phyloP scores from a whole-genome alignment of 345 rosid species.

The Salix brachista region DNA sequence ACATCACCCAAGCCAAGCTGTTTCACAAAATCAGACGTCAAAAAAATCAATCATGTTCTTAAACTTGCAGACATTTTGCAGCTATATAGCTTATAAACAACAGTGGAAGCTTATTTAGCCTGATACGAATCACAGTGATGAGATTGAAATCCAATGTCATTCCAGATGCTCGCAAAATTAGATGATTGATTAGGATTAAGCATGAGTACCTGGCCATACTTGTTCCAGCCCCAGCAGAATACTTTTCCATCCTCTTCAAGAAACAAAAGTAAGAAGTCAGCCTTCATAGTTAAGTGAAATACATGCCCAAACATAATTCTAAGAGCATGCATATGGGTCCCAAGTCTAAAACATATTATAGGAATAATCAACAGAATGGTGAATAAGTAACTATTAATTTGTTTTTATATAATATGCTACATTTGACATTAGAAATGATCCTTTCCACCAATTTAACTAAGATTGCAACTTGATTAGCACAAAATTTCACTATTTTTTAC shows the following conservation, averaged over 20 bases:
- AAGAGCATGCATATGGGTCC: neutral
- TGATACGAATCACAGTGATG: neutral
- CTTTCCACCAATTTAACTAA: neutral
- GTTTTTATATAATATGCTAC: neutral
- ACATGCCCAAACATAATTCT: neutral
- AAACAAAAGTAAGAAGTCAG: slow-evolving; percentile 18
- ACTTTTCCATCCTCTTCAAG: slow-evolving; percentile 64
- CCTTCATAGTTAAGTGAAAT: neutral
- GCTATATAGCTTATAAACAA: neutral
- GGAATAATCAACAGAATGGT: neutral
- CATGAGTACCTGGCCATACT: slow-evolving; percentile 89
- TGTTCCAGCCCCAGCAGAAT: slow-evolving; percentile 99
- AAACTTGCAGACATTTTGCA: neutral
- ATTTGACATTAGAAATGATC: neutral
- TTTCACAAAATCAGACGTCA: slow-evolving; percentile 20
- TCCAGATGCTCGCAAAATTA: neutral
- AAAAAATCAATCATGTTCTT: neutral
- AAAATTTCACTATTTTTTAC: neutral
- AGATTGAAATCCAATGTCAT: neutral
- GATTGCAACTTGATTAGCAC: neutral
- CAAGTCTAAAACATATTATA: neutral
- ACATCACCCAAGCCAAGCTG: slow-evolving; percentile 97
- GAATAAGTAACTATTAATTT: neutral
- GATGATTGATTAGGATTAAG: neutral
- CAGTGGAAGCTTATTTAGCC: neutral